Base-by-base conservation (phyloP, 768 basidiomycete genomes). In the Lentinula sp. region DNA sequence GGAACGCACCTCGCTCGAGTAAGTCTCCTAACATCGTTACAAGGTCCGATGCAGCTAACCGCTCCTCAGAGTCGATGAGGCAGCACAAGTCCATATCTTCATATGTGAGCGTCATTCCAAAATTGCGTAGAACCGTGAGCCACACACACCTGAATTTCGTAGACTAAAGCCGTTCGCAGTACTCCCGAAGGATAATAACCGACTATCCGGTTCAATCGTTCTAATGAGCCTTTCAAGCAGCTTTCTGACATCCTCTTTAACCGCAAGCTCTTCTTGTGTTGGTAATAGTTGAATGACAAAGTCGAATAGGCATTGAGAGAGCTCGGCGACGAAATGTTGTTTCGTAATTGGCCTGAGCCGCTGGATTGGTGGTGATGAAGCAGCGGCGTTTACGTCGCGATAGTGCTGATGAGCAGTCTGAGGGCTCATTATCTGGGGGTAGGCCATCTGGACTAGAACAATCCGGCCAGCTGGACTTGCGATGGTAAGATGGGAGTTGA, bases 11-110 rank as follows among this genome's bases (percentile, higher is more conserved):
- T 73, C 92, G 85, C 77, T 96, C 92, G 23, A 98, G 85, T 61
- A 98, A 80, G 74, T 95, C 90, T 49, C 93, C 95, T 49, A 98
- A 84, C 85, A 92, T 89, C 63, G 89, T 92, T 65, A 99, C 96
- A 48, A 98, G 84, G 80, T 98, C 92, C 45, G 89, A 81, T 11
- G 96, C 88, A 37, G 88, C 82, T 65, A 84, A 85, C 61, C 78
- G 90, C 74, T 87, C 87, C 61, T 87, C 83, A 8, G 91, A 89
- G 73, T 96, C 93, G 71, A 97, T 93, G 70, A 99, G 82, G 74
- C 95, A 98, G 71, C 95, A 98, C 37, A 99, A 78, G 75, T 99
- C 96, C 96, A 99, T 98, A 75, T 99, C 96, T 98, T 68, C 46
- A 8, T 16, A 16, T 9, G 11, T 48, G 46, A 48, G 21, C 8